Conservation (phyloP, 2,329 filamentous ascomycete genomes). For the Phialemonium atrogriseum region DNA sequence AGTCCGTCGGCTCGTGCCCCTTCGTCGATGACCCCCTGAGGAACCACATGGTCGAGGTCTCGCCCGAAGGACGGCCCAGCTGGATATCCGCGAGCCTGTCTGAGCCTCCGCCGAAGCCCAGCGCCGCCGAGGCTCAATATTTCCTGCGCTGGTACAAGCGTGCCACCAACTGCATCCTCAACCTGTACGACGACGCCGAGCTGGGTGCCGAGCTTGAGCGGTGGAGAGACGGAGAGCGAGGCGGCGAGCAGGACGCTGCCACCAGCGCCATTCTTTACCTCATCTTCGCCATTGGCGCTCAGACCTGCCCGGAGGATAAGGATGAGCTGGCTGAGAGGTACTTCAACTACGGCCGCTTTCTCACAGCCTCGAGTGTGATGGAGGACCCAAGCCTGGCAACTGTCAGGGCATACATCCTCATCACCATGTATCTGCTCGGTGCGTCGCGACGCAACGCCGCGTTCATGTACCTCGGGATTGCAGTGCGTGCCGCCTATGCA, state of each 20-base stretch:
- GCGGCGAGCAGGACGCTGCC: conserved; percentile 3
- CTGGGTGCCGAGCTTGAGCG: conserved; percentile 15
- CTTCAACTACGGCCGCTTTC: conserved; percentile 25
- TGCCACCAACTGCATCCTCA: conserved; percentile 17
- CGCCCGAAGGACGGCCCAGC: conserved; percentile 17
- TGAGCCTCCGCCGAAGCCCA: conserved; percentile 11
- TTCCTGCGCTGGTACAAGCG: conserved; percentile 23
- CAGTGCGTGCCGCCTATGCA: conserved; percentile 26
- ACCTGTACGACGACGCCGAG: conserved; percentile 22
- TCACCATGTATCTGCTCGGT: conserved; percentile 27
- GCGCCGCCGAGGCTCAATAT: conserved; percentile 15
- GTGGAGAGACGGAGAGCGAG: conserved; percentile 17
- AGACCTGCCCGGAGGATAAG: conserved; percentile 21
- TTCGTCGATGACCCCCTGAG: conserved; percentile 25
- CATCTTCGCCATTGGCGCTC: conserved; percentile 22
- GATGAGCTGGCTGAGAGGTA: conserved; percentile 23
- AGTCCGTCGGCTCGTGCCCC: conserved; percentile 20
- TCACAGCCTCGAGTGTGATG: conserved; percentile 22
- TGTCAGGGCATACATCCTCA: conserved; percentile 23
- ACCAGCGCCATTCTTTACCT: conserved; percentile 16
- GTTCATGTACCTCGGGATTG: conserved; percentile 28
- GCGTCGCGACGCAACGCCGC: conserved; percentile 26
- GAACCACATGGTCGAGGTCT: conserved; percentile 23
- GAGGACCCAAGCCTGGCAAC: conserved; percentile 25
- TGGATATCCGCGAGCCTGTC: conserved; percentile 15